Evolutionary conservation across 345 rosid genomes (phyloP).

Genomic region (Brassica juncea): DNA sequence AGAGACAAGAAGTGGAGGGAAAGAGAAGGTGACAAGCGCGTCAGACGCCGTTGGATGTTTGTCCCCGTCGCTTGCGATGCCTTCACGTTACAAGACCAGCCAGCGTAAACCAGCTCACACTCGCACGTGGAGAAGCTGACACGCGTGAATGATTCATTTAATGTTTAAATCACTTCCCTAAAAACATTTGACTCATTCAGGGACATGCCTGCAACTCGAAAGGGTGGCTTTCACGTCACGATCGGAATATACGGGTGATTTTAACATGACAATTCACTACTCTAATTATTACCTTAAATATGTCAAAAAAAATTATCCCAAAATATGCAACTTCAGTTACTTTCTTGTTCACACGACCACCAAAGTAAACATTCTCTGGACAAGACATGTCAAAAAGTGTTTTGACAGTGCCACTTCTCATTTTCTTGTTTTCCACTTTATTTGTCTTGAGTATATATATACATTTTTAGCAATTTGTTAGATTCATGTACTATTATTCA

Average conservation of each 20-base stretch:
- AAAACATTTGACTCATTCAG: slow-evolving; percentile 29
- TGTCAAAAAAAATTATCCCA: neutral
- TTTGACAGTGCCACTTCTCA: slow-evolving; percentile 40
- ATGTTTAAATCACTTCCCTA: slow-evolving; percentile 20
- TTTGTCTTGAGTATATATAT: neutral
- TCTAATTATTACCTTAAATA: slow-evolving; percentile 16
- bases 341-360: slow-evolving; percentile 11
- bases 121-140: slow-evolving; percentile 48
- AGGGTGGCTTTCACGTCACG: slow-evolving; percentile 43
- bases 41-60: slow-evolving; percentile 57
- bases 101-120: slow-evolving; percentile 39
- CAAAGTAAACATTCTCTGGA: slow-evolving; percentile 34
- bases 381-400: slow-evolving; percentile 39
- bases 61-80: slow-evolving; percentile 46
- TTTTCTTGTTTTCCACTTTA: slow-evolving; percentile 6
- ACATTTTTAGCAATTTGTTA: neutral
- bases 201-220: slow-evolving; percentile 17
- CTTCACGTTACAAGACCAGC: slow-evolving; percentile 45
- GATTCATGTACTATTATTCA: neutral
- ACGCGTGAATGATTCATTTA: slow-evolving; percentile 37
- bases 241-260: slow-evolving; percentile 26
- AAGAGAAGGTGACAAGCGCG: slow-evolving; percentile 43
- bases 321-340: slow-evolving; percentile 14
- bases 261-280: neutral
- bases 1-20: slow-evolving; percentile 32